A percentile compares a stretch with the other conserved stretches of the same genome.
phyloP scores from a whole-genome alignment of 768 basidiomycete genomes.

The Pisolithus microcarpus region DNA sequence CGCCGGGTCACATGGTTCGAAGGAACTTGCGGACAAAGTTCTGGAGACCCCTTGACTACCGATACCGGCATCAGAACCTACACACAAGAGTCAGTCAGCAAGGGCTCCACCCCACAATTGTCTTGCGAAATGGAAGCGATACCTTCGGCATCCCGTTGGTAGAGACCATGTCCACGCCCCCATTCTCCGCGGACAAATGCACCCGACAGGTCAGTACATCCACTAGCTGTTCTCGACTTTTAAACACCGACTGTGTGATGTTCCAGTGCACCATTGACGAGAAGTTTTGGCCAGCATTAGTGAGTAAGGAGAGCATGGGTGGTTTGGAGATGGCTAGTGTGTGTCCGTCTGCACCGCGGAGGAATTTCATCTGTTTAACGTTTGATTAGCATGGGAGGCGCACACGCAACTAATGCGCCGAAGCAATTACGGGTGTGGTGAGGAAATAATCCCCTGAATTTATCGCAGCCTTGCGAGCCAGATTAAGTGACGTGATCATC shows the following conservation, averaged over 20 bases:
- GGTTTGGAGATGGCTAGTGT: constrained; percentile 46
- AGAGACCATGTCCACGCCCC: no score
- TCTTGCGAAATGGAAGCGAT: no score
- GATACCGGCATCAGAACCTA: constrained; percentile 32
- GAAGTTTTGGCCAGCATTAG: constrained; percentile 43
- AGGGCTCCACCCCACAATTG: no score
- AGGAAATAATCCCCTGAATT: constrained; percentile 36
- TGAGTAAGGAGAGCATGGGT: constrained; percentile 44
- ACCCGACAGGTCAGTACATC: constrained; percentile 45
- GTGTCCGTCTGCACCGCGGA: constrained; percentile 31
- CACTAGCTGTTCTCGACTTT: constrained; percentile 36
- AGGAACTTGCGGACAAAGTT: constrained; percentile 12
- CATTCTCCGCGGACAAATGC: no score
- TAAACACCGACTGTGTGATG: constrained; percentile 36
- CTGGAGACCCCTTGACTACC: constrained; percentile 15
- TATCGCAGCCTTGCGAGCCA: constrained; percentile 46
- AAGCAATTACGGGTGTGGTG: constrained; percentile 36
- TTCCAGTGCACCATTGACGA: constrained; percentile 33
- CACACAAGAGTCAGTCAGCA: constrained; percentile 13
- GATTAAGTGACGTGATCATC: constrained; percentile 44
- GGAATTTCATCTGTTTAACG: constrained; percentile 37
- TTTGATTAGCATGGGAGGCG: not conserved
- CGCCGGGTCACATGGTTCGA: no score
- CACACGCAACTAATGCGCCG: no score
- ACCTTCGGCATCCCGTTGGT: no score